Evolutionary conservation across 2,329 filamentous ascomycete species (phyloP), one percentile per base, ranked within the genome.

Genomic region (Ampelomyces quisqualis): DNA sequence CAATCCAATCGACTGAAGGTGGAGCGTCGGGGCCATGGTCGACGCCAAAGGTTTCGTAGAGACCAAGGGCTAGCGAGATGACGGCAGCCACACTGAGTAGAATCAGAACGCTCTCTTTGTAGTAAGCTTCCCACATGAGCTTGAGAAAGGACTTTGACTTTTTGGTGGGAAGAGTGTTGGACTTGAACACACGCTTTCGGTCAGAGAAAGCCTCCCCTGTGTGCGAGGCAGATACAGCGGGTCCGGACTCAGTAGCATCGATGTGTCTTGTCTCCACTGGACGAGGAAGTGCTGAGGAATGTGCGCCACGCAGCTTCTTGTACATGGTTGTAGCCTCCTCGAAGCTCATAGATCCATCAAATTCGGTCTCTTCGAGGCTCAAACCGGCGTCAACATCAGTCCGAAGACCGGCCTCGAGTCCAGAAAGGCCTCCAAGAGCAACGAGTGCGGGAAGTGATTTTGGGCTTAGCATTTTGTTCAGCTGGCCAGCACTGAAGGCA

Each of bases 401-500:
- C 38, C 81, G 76, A 7, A 91, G 64, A 1, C 87, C 88, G 59
- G 82, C 87, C 55, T 88, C 86, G 11, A 91, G 64, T 3, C 88
- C 88, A 7, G 69, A 70, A 6, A 91, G 64, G 34, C 87, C 87
- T 40, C 88, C 88, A 2, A 91, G 67, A 5, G 85, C 85, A 53
- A 85, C 81, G 49, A 90, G 88, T 3, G 86, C 87, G n/a, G 78
- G 74, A 40, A 86, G 72, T 54, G 77, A 89, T 69, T 91, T 91
- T 0, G 87, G 87, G 49, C 90, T 90, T 33, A 89, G 73, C 11
- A 91, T 70, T 68, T 90, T 91, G 50, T 82, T 84, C 49, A 95
- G 75, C 60, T 93, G 84, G 8, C 90, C 90, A 10, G 83, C 83
- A 2, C 82, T 81, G 62, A 88, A 95, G 10, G 88, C 89, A 60